Conservation (phyloP, 345 rosid genomes). For the Nephelium lappaceum region DNA sequence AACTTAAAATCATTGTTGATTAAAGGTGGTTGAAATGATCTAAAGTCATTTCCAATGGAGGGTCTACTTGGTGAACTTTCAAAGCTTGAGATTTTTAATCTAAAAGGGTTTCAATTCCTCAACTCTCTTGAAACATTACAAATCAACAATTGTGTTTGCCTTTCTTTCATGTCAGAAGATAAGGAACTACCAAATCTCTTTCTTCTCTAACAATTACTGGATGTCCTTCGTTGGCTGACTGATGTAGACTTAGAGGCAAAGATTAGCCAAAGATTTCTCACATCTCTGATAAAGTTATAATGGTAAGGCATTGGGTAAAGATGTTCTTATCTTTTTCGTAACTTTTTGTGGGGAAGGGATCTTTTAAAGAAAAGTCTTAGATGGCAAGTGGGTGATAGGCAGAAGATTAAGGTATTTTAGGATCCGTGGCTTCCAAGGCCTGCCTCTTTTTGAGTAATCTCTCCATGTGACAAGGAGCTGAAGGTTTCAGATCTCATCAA, state of each 20-base stretch:
- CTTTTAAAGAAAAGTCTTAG: too few relatives aligned
- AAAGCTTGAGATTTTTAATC: not conserved
- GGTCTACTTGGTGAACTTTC: not conserved
- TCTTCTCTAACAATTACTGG: not conserved
- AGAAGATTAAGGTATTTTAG: too few relatives aligned
- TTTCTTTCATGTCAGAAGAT: not conserved
- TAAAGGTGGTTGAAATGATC: not conserved
- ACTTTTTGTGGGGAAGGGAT: too few relatives aligned
- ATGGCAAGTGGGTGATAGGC: too few relatives aligned
- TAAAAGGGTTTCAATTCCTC: not conserved
- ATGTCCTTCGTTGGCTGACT: not conserved
- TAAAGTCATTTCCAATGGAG: not conserved
- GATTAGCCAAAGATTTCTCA: not conserved
- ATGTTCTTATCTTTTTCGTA: too few relatives aligned
- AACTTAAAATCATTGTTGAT: not conserved
- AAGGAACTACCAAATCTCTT: not conserved
- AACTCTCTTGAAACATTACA: not conserved
- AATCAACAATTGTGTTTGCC: not conserved
- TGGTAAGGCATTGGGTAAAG: too few relatives aligned
- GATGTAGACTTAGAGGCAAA: not conserved
- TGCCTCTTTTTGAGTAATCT: too few relatives aligned
- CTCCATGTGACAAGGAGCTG: too few relatives aligned
- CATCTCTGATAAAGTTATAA: not conserved
- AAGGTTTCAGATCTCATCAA: too few relatives aligned
- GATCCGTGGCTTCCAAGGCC: too few relatives aligned